Evolutionary conservation across 75 land plant species (phyloP), one percentile per base, ranked within the genome.

Genomic region (Picea sitchensis): DNA sequence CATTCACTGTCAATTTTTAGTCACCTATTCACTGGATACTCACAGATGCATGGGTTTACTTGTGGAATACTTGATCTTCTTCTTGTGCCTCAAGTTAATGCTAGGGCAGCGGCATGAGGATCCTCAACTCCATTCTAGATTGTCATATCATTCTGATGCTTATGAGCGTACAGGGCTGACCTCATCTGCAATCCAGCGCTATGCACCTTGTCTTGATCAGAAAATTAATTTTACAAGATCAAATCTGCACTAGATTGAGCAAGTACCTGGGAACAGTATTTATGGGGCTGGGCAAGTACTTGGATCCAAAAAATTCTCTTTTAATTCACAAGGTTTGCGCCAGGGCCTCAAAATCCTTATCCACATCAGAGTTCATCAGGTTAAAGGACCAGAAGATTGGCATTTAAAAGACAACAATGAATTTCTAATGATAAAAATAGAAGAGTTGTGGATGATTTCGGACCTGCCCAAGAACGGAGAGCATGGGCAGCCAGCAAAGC

Each of bases 51-150:
- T 85, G 99, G 95, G 34, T 97, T 97, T 80, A 97, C 99, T 36
- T 97, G 99, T 86, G 98, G 99, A 79, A 84, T 93, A 4, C 92
- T 87, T 63, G 99, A 97, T 73, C 92, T 97, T 62, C 86, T 97
- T 51, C 58, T 95, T 59, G 73, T 85, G 59, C 83, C 88, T 17
- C 58, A 79, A 18, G 41, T 4, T 36, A 38, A 14, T 68, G 72
- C 4, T 34, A 68, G 72, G 72, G n/a, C 44, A 68, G 18, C 44
- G 31, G 20, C 72, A 38, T 36, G 72, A 68, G n/a, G 20, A 68
- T 17, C 26, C 73, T 71, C 73, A 41, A 44, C 38, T 71, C 51
- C 73, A 18, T 71, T 71, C 54, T 36, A 18, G 51, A n/a, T 41
- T 44, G 20, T 8, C 73, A 20, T 75, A 75, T 57, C 36, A 14